Base-by-base conservation (phyloP, 108 stramenopile genomes). In the Cyclostephanos tholiformis region DNA sequence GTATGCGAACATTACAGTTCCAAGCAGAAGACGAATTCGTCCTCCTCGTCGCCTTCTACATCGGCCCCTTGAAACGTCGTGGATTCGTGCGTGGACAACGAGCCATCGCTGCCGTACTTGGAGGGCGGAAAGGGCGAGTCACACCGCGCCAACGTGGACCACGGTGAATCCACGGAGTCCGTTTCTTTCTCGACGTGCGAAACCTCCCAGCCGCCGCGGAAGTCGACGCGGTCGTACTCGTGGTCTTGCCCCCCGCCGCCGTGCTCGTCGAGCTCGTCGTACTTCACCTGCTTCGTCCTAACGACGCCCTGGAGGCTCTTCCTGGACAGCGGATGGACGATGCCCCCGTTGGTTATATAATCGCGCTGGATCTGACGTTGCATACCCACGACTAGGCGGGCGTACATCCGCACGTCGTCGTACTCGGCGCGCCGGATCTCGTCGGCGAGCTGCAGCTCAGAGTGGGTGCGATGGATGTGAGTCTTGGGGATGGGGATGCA, bases 391-490 rank as follows among this genome's bases (percentile, higher is more conserved):
- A 80, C 59, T 25, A 80, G 67, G 23, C 79, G 79, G 39, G 79
- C 72, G 63, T 80, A 80, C 79, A 80, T 80, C 38, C 71, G 72
- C 4, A 68, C 64, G 38, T 80, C 79, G 51, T 62, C 49, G 79
- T 69, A 80, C 25, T 80, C 79, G 60, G 79, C 79, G 39, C 61
- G 72, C 30, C 52, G 61, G 17, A 59, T 49, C 43, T 74, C 69
- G 43, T 81, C 72, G 26, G 72, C 80, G 13, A 81, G 52, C 39
- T 74, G 73, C n/a, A 81, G 80, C 30, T 81, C 80, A 25, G 73
- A 74, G 14, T 67, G 80, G 41, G 80, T 81, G 41, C 80, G 80
- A 19, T 32, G 80, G 38, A 81, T 81, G 49, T 81, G 80, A 11
- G 68, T 56, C 58, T 65, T 51, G 55, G 80, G 80, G 35, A 81